Evolutionary conservation across 257 asterid species (phyloP).

Genomic region (Lycium barbarum): DNA sequence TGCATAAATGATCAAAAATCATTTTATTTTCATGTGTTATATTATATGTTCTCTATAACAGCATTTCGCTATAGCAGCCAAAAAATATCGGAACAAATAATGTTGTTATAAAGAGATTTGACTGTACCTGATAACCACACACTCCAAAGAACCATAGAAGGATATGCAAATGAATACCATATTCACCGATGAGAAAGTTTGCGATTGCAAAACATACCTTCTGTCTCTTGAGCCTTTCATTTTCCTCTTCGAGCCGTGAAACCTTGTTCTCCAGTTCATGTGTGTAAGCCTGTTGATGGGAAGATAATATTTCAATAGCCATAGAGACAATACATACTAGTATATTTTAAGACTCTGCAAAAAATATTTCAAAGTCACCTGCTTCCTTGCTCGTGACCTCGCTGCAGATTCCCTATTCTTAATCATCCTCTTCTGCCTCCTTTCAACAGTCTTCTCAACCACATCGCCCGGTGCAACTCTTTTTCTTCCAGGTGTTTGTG

Average conservation of each 20-base stretch:
- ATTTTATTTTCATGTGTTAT: background rate
- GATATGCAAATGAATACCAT: slow-evolving; percentile 7
- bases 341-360: background rate
- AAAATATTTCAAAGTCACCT: slow-evolving; percentile 47
- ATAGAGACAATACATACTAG: background rate
- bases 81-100: too few species aligned
- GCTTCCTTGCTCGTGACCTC: slow-evolving; percentile 93
- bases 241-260: slow-evolving; percentile 87
- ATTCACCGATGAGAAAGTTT: slow-evolving; percentile 1
- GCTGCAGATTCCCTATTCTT: slow-evolving; percentile 97
- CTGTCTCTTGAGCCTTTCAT: slow-evolving; percentile 79
- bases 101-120: too few species aligned
- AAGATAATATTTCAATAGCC: slow-evolving; percentile 26
- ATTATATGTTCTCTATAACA: too few species aligned
- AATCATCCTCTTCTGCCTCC: slow-evolving; percentile 97
- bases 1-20: background rate
- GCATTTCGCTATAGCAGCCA: too few species aligned
- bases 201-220: slow-evolving; percentile 54
- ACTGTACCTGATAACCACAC: background rate
- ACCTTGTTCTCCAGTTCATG: slow-evolving; percentile 95
- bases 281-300: slow-evolving; percentile 78
- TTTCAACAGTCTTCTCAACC: slow-evolving; percentile 78
- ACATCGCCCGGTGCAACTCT: slow-evolving; percentile 80
- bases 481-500: slow-evolving; percentile 73
- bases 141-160: background rate